A percentile compares a stretch with the other conserved stretches of the same genome.
Evolutionary conservation across 129 eudicot genomes (phyloP).

Genomic region (sunflower (Helianthus annuus)): DNA sequence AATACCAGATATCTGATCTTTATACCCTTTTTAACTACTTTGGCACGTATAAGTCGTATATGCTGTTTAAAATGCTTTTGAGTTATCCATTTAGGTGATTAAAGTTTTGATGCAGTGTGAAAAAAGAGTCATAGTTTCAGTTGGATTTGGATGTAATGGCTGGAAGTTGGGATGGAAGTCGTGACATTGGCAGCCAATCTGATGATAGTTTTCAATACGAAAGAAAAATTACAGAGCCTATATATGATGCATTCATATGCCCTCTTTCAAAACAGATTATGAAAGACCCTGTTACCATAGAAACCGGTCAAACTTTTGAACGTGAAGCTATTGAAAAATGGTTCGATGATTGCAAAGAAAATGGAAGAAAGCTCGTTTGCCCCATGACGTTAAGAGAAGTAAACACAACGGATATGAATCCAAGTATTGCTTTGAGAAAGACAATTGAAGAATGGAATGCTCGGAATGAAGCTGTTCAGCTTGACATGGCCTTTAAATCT

Average conservation of each 20-base stretch:
- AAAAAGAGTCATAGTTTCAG: neutral
- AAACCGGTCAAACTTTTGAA: slow-evolving; percentile 86
- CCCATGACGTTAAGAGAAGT: slow-evolving; percentile 68
- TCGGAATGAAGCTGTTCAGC: slow-evolving; percentile 87
- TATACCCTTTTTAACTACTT: neutral
- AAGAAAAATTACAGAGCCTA: slow-evolving; percentile 68
- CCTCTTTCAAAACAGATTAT: slow-evolving; percentile 83
- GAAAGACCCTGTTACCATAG: slow-evolving; percentile 85
- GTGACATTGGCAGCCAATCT: slow-evolving; percentile 69
- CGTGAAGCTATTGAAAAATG: slow-evolving; percentile 92
- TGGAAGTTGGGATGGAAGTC: slow-evolving; percentile 68
- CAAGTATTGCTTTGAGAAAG: slow-evolving; percentile 78
- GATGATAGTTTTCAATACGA: slow-evolving; percentile 78
- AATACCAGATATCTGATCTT: too few relatives aligned
- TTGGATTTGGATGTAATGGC: slow-evolving; percentile 49
- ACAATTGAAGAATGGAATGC: slow-evolving; percentile 97
- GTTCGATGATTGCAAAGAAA: slow-evolving; percentile 75
- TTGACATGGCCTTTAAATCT: slow-evolving; percentile 77
- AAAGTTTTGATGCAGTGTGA: slow-evolving; percentile 15
- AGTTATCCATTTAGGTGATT: neutral
- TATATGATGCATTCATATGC: slow-evolving; percentile 84
- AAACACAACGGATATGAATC: slow-evolving; percentile 67
- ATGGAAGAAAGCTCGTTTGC: slow-evolving; percentile 67
- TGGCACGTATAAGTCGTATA: neutral
- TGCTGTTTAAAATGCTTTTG: neutral